Conservation (phyloP, 495 filamentous ascomycete species). For the Mytilinidion resinicola region DNA sequence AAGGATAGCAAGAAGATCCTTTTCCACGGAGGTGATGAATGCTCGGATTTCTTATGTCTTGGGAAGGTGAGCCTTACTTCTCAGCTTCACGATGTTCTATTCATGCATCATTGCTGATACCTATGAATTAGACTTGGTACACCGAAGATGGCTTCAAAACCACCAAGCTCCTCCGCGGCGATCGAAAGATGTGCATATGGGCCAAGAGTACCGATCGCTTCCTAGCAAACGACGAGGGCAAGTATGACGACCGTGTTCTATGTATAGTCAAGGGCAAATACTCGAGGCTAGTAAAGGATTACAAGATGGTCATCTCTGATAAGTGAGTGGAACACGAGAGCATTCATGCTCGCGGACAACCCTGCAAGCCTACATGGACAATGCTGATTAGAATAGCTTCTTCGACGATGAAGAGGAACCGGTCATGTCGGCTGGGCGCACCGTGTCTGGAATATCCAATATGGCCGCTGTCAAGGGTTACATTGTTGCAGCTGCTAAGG, state of each 20-base stretch:
- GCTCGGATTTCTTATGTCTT: constrained; percentile 42
- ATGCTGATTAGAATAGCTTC: constrained; percentile 42
- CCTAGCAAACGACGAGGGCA: constrained; percentile 51
- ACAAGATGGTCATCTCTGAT: constrained; percentile 72
- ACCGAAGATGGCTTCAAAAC: constrained; percentile 77
- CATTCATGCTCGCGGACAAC: no score
- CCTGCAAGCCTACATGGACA: background rate
- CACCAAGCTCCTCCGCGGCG: constrained; percentile 52
- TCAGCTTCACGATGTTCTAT: background rate
- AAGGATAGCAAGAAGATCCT: constrained; percentile 73
- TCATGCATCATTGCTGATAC: constrained; percentile 1
- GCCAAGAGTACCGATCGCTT: constrained; percentile 71
- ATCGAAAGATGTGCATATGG: constrained; percentile 72
- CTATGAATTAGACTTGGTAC: constrained; percentile 52
- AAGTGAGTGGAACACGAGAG: constrained; percentile 18
- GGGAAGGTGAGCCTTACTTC: constrained; percentile 27
- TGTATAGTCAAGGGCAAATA: constrained; percentile 71
- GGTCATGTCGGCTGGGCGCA: constrained; percentile 61
- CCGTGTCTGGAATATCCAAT: constrained; percentile 68
- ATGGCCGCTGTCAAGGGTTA: constrained; percentile 76
- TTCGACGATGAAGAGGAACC: constrained; percentile 64
- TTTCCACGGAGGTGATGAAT: constrained; percentile 62
- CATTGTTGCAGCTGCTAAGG: constrained; percentile 73
- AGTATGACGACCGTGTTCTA: constrained; percentile 59
- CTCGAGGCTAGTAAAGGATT: constrained; percentile 55